Evolutionary conservation across 1,139 yeast genomes (phyloP), one percentile per base, ranked within the genome.

Genomic region (Geotrichum candidum): DNA sequence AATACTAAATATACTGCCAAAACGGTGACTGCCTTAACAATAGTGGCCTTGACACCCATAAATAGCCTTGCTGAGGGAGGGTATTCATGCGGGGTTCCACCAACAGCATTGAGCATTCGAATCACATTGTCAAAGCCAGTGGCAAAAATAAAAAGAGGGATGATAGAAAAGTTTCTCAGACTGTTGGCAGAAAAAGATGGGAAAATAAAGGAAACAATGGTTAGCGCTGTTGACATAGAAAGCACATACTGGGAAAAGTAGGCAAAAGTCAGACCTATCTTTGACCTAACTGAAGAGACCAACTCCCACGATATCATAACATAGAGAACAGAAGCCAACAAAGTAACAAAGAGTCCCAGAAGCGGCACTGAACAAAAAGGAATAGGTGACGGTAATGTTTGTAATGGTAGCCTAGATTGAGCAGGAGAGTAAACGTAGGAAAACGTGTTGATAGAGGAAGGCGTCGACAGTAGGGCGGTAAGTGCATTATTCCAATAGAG

Each of bases 201-300:
- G 65, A 73, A 76, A 29, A 77, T 63, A 59, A 75, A 72, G 2
- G 79, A 74, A 0, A 82, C 80, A 9, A 85, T 65, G 0, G 92
- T 79, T 0, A 84, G 80, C 0, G 88, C 78, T 1, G 85, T 75
- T 11, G 77, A 70, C 11, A 80, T 61, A 0, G 90, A 76, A 6
- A 88, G 69, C 0, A 74, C 51, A 1, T 80, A 70, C 65, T 86
- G 85, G 1, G 81, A 81, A 0, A 79, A 33, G 77, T 87, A 85
- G 0, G 91, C 92, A n/a, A 81, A 62, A 6, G 86, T 67, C 13
- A 88, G 74, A 0, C 94, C 92, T 1, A 78, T 57, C 67, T 80
- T 81, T 1, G 92, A 86, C 59, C 84, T 80, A 11, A 88, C 81
- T 25, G 83, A 77, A 56, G 82, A 82, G 58, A 81, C 74, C 64